Conservation (phyloP, 1,284 basidiomycete genomes). For the Baeospora myosura region DNA sequence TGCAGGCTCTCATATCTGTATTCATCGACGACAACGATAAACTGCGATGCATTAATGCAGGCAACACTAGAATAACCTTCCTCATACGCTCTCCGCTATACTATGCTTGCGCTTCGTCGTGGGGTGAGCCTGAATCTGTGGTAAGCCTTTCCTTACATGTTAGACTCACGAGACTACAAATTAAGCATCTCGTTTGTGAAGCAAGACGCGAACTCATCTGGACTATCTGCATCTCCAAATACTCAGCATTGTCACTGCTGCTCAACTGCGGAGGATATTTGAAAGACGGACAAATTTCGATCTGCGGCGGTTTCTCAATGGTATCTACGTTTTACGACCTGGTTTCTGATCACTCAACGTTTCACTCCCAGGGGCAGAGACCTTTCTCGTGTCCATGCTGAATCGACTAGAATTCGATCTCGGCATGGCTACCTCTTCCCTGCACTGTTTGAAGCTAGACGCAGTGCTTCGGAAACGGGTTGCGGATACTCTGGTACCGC, state of each 20-base stretch:
- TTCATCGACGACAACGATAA: constrained; percentile 84
- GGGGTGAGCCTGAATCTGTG: constrained; percentile 90
- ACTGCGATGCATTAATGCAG: constrained; percentile 72
- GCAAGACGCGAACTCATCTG: constrained; percentile 85
- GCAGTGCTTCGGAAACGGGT: constrained; percentile 59
- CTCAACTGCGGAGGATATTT: constrained; percentile 82
- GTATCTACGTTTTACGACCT: constrained; percentile 27
- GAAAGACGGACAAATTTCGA: constrained; percentile 89
- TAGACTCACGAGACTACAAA: background rate
- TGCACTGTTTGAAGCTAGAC: constrained; percentile 77
- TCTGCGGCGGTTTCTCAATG: constrained; percentile 76
- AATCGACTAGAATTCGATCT: constrained; percentile 70
- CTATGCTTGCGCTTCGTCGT: constrained; percentile 83
- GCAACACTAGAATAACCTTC: constrained; percentile 76
- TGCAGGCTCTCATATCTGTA: constrained; percentile 91
- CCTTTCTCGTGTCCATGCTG: constrained; percentile 69
- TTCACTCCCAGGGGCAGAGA: constrained; percentile 61
- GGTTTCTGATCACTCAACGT: constrained; percentile 1
- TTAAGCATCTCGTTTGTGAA: constrained; percentile 34
- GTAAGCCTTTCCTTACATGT: constrained; percentile 33
- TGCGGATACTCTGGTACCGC: constrained; percentile 72
- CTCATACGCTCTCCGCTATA: constrained; percentile 83
- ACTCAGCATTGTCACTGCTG: constrained; percentile 79
- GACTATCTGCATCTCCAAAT: constrained; percentile 94
- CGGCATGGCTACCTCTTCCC: constrained; percentile 72